Evolutionary conservation across 495 filamentous ascomycete species (phyloP).

Genomic region (Aspergillus incahuasiensis): DNA sequence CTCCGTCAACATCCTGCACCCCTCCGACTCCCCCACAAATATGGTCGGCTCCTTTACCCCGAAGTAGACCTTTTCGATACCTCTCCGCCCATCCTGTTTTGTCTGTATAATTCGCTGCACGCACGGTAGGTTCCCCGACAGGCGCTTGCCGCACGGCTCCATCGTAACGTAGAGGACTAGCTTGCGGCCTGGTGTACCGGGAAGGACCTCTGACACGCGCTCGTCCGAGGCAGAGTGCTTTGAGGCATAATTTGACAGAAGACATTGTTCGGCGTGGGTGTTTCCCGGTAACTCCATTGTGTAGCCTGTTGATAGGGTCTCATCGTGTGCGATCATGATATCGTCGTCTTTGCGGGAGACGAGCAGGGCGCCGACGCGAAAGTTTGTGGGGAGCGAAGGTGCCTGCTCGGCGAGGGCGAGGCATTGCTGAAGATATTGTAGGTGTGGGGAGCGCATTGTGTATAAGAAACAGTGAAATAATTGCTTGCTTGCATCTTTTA

Average conservation of each 20-base stretch:
- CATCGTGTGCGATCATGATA: constrained; percentile 38
- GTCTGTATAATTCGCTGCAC: constrained; percentile 72
- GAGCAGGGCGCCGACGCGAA: constrained; percentile 83
- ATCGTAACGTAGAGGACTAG: constrained; percentile 85
- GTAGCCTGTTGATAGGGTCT: constrained; percentile 77
- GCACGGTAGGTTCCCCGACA: constrained; percentile 79
- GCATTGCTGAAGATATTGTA: constrained; percentile 64
- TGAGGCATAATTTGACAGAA: constrained; percentile 69
- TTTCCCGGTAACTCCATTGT: constrained; percentile 88
- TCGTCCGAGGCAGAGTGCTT: constrained; percentile 50
- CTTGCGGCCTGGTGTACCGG: constrained; percentile 31
- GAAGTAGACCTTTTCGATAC: constrained; percentile 76
- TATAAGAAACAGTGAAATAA: not conserved
- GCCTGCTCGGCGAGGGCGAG: constrained; percentile 71
- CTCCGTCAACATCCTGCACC: constrained; percentile 62
- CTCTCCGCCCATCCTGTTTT: constrained; percentile 31
- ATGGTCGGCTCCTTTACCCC: constrained; percentile 84
- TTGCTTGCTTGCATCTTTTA: not conserved
- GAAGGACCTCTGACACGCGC: constrained; percentile 51
- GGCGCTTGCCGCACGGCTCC: constrained; percentile 80
- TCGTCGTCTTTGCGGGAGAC: constrained; percentile 47
- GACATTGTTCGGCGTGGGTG: constrained; percentile 94
- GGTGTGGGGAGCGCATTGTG: constrained; percentile 43
- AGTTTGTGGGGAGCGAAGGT: constrained; percentile 83
- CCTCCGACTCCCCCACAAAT: constrained; percentile 79